Percentiles rank a stretch among this genome's conserved stretches.
phyloP scores from a whole-genome alignment of 139 green algal species.

The Chlamydomonas schloesseri region DNA sequence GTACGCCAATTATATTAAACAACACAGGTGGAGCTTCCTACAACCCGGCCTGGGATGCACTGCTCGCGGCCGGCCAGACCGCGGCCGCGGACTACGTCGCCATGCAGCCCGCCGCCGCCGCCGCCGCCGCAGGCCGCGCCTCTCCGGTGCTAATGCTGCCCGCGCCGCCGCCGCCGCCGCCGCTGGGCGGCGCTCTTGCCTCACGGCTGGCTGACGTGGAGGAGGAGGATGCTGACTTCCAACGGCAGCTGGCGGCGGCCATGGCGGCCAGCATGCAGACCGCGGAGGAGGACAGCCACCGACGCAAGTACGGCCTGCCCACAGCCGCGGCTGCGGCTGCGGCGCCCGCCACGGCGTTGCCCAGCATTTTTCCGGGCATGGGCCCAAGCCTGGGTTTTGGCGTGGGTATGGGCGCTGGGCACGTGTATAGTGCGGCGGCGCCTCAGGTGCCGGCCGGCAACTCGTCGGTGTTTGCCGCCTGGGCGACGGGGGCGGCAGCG shows the following conservation, averaged over 20 bases:
- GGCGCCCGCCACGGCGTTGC: too few relatives aligned
- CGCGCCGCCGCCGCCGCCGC: too few relatives aligned
- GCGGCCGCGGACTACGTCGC: neutral
- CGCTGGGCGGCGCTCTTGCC: too few relatives aligned
- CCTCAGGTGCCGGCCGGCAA: too few relatives aligned
- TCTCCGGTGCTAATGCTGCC: neutral
- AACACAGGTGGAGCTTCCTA: too few relatives aligned
- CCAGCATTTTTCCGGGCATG: neutral
- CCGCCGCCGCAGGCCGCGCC: neutral
- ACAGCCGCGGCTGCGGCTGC: neutral
- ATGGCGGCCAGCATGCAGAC: constrained; percentile 8
- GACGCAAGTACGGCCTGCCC: neutral
- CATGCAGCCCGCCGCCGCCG: too few relatives aligned
- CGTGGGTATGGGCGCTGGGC: too few relatives aligned
- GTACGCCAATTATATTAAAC: neutral
- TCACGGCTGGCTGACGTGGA: neutral
- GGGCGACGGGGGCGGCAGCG: too few relatives aligned
- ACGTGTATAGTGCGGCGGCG: too few relatives aligned
- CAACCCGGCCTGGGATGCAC: neutral
- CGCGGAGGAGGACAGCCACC: constrained; percentile 7
- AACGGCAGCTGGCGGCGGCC: constrained; percentile 12
- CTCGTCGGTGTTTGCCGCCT: neutral
- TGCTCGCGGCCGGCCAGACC: neutral
- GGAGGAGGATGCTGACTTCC: constrained; percentile 15
- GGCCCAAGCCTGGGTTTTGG: neutral